Percentiles rank a stretch among this genome's conserved stretches.
Conservation (phyloP, 495 filamentous ascomycete genomes). For the Acidiella bohemica region DNA sequence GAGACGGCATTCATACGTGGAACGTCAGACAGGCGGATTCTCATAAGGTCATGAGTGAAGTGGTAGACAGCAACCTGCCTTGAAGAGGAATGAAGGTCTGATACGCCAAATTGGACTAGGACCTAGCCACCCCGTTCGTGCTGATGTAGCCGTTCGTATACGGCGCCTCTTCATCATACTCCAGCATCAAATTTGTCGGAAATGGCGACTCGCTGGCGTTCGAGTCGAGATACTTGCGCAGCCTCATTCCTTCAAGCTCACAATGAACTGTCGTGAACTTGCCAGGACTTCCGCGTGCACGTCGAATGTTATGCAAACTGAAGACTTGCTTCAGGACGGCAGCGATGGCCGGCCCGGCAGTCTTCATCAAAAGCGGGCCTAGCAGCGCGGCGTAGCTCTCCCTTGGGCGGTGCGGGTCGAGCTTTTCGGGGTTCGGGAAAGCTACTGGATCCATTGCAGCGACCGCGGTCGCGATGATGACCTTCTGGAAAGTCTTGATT, state of each 20-base stretch:
- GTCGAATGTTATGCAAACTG: conserved; percentile 22
- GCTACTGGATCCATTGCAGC: conserved; percentile 24
- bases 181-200: conserved; percentile 28
- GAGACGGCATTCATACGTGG: too few relatives aligned
- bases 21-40: too few relatives aligned
- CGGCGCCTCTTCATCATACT: conserved; percentile 27
- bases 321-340: conserved; percentile 26
- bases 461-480: conserved; percentile 21
- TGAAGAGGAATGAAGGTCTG: too few relatives aligned
- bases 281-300: conserved; percentile 21
- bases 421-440: conserved; percentile 22
- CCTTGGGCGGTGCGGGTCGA: conserved; percentile 18
- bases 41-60: too few relatives aligned
- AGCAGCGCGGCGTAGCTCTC: conserved; percentile 17
- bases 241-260: conserved; percentile 28
- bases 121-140: too few relatives aligned
- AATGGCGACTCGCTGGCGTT: conserved; percentile 29
- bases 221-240: conserved; percentile 30
- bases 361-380: conserved; percentile 17
- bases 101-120: too few relatives aligned
- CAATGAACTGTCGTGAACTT: conserved; percentile 25
- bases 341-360: too few relatives aligned
- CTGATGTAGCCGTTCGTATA: conserved; percentile 1
- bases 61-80: too few relatives aligned
- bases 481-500: conserved; percentile 12